These are phyloP conservation scores for Sphaerostilbella broomeana DNA, from an alignment of 2,329 filamentous ascomycete species.

Conservation along the genomic window DNA sequence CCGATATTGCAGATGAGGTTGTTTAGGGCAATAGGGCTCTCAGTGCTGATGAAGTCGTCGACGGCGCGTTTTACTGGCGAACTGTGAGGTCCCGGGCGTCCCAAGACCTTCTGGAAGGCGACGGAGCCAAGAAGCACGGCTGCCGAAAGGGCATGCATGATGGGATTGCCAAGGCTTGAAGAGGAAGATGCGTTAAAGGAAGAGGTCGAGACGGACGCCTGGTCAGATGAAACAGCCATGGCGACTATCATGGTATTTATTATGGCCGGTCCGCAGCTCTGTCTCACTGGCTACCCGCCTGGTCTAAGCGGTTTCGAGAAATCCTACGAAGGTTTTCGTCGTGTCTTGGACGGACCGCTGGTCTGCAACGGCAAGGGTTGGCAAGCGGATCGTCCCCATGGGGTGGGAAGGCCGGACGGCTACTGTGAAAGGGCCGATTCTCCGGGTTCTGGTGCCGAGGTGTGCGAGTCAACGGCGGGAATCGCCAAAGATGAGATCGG, in stretches of 20 bases:
- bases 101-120: conserved; percentile 46
- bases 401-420: conserved; percentile 7
- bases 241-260: too few species aligned
- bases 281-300: not conserved
- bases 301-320: too few species aligned
- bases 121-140: conserved; percentile 44
- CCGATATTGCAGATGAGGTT: conserved; percentile 56
- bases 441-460: conserved; percentile 11
- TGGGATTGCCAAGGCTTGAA: conserved; percentile 26
- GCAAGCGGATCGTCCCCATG: conserved; percentile 9
- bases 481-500: too few species aligned
- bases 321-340: too few species aligned
- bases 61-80: conserved; percentile 40
- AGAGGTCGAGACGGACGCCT: conserved; percentile 20
- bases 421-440: conserved; percentile 14
- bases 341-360: conserved; percentile 11
- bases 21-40: conserved; percentile 45
- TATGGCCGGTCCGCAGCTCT: not conserved
- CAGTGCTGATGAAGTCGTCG: conserved; percentile 45
- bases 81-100: conserved; percentile 32
- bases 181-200: conserved; percentile 25
- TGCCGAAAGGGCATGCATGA: conserved; percentile 46
- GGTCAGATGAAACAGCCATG: conserved; percentile 9
- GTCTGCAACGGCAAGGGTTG: conserved; percentile 10
- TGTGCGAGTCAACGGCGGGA: not conserved